Conservation (phyloP, 1,284 basidiomycete genomes). For the Pseudozyma sp. region DNA sequence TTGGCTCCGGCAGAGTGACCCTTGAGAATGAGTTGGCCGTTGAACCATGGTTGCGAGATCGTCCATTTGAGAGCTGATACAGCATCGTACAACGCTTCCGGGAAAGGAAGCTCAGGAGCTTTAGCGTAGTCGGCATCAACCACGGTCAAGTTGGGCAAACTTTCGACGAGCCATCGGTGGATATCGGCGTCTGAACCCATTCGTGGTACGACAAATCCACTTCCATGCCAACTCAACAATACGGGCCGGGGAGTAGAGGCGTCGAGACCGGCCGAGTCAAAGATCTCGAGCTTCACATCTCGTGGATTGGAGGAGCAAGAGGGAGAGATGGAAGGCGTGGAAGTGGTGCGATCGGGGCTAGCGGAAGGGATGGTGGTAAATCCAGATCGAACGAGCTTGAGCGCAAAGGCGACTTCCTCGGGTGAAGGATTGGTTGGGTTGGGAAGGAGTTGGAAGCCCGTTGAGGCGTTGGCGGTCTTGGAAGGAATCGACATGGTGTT, state of each 20-base stretch:
- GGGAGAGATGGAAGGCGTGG: slow-evolving; percentile 11
- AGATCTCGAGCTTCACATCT: slow-evolving; percentile 26
- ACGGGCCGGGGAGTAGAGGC: slow-evolving; percentile 16
- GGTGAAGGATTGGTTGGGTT: slow-evolving; percentile 27
- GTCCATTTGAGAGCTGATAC: slow-evolving; percentile 37
- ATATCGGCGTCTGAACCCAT: slow-evolving; percentile 36
- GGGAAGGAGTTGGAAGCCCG: slow-evolving; percentile 22
- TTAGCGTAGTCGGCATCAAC: slow-evolving; percentile 48
- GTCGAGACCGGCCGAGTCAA: slow-evolving; percentile 9
- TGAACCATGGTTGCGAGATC: slow-evolving; percentile 32
- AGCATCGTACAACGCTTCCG: slow-evolving; percentile 27
- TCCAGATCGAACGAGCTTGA: slow-evolving; percentile 30
- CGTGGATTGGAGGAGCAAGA: slow-evolving; percentile 11
- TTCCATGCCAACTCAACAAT: slow-evolving; percentile 47
- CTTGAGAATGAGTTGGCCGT: slow-evolving; percentile 31
- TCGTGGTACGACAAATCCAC: slow-evolving; percentile 29
- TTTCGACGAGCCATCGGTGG: slow-evolving; percentile 27
- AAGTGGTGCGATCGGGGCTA: slow-evolving; percentile 19
- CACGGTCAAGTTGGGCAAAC: slow-evolving; percentile 19
- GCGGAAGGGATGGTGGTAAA: slow-evolving; percentile 23
- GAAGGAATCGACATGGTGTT: slow-evolving; percentile 26
- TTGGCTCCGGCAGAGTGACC: slow-evolving; percentile 40
- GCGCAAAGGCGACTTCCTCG: slow-evolving; percentile 17
- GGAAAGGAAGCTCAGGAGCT: slow-evolving; percentile 40
- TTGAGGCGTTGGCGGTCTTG: slow-evolving; percentile 20